Evolutionary conservation across 2,329 filamentous ascomycete genomes (phyloP), one percentile per base, ranked within the genome.

Genomic region (Xylaria sp.): DNA sequence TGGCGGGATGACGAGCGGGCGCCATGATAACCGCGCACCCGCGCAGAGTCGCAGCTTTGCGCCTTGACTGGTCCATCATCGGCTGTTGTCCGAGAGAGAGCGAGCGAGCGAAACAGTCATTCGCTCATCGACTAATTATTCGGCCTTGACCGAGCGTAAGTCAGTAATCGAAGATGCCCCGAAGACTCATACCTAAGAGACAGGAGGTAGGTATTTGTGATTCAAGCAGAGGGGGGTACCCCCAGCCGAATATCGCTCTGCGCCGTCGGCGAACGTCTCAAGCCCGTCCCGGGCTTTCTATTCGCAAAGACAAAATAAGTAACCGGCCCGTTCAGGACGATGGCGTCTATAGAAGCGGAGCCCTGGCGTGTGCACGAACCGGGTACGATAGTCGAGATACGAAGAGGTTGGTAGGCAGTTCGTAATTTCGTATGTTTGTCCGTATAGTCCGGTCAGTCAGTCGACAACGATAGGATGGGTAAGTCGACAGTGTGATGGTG

Each of bases 281-380:
- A 42, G 11, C 37, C 8, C 11, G 11, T 42, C 37, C 3, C 8
- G 37, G 8, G 37, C 37, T 42, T 37, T 8, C 23, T 52, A 57
- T 58, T 61, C 54, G 50, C 42, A 56, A 13, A 58, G 46, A 61
- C 35, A 59, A 60, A 63, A 59, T 56, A 51, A 63, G 63, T 65
- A 65, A 65, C 39, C 63, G 63, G 63, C 34, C 63, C 63, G 63
- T 63, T 65, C 55, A 58, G 52, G 23, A 50, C 13, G 51, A 54
- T 48, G 53, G 56, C 59, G 13, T 57, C 61, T 59, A 51, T 34
- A 35, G 47, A 35, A 57, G 58, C 58, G 58, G 58, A 57, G 50
- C 54, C 52, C 60, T 47, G 44, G 48, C 30, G 18, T 13, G 11
- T 37, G 37, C 11, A 42, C 37, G 37, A 42, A 42, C 37, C 37